These are phyloP conservation scores for Polyporus tsugae DNA, from an alignment of 1,284 basidiomycete genomes.

Conservation along the genomic window DNA sequence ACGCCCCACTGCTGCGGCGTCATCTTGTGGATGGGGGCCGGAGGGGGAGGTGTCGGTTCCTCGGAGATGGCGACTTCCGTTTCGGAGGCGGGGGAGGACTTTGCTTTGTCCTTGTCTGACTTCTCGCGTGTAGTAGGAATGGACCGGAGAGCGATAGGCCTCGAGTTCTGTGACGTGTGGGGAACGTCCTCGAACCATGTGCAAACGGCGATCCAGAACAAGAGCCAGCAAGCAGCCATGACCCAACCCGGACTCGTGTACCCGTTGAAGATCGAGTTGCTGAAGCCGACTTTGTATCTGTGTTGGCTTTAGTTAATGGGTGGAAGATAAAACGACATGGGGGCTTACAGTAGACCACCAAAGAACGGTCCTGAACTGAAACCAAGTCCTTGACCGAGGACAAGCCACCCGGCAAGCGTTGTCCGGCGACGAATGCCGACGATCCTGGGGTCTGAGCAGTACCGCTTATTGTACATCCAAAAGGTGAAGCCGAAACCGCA, in stretches of 20 bases:
- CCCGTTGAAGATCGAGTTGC: slow-evolving; percentile 59
- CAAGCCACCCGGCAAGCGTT: slow-evolving; percentile 68
- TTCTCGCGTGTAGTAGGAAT: background rate
- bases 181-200: slow-evolving; percentile 63
- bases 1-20: slow-evolving; percentile 52
- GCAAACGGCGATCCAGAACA: slow-evolving; percentile 57
- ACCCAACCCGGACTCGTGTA: slow-evolving; percentile 75
- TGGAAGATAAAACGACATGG: background rate
- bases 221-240: slow-evolving; percentile 61
- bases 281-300: slow-evolving; percentile 43
- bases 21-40: slow-evolving; percentile 18
- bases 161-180: slow-evolving; percentile 3
- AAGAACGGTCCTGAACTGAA: slow-evolving; percentile 64
- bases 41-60: background rate
- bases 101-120: slow-evolving; percentile 17
- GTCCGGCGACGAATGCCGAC: slow-evolving; percentile 72
- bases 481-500: slow-evolving; percentile 56
- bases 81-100: background rate
- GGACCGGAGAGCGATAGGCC: slow-evolving; percentile 27
- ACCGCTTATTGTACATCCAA: slow-evolving; percentile 65
- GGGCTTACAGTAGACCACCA: slow-evolving; percentile 45
- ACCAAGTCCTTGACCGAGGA: slow-evolving; percentile 70
- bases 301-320: background rate
- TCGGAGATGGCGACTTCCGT: slow-evolving; percentile 7
- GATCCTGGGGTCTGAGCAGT: slow-evolving; percentile 70